Conservation (phyloP, 805 yeast species). For the Debaryomyces tyrocola region DNA sequence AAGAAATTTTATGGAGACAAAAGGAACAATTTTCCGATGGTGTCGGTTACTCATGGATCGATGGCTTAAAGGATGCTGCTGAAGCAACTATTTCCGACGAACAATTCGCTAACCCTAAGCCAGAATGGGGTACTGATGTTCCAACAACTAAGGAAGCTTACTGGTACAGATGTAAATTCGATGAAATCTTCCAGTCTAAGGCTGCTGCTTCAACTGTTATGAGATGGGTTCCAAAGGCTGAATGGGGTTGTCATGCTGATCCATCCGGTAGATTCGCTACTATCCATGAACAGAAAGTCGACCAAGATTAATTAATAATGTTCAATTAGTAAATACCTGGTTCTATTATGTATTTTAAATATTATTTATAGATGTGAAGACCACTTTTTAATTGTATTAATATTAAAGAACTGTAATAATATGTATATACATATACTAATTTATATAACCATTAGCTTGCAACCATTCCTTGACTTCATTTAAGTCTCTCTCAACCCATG, state of each 20-base stretch:
- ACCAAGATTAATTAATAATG: slow-evolving; percentile 6
- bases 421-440: background rate
- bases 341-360: background rate
- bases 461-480: slow-evolving; percentile 48
- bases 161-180: slow-evolving; percentile 97
- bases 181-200: slow-evolving; percentile 79
- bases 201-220: slow-evolving; percentile 96
- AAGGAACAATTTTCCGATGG: slow-evolving; percentile 99
- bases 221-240: slow-evolving; percentile 99
- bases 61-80: slow-evolving; percentile 94
- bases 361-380: background rate
- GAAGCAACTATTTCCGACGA: slow-evolving; percentile 85
- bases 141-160: slow-evolving; percentile 99
- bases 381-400: background rate
- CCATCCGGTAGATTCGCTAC: slow-evolving; percentile 97
- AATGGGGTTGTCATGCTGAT: slow-evolving; percentile 99
- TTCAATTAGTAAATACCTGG: slow-evolving; percentile 1
- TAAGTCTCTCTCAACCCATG: slow-evolving; percentile 52
- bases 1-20: slow-evolving; percentile 98
- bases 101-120: slow-evolving; percentile 84
- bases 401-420: background rate
- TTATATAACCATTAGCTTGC: slow-evolving; percentile 11
- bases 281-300: slow-evolving; percentile 67
- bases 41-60: slow-evolving; percentile 99
- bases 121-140: slow-evolving; percentile 93